Evolutionary conservation across 805 yeast genomes (phyloP).

Genomic region (Saturnispora kantuleensis): DNA sequence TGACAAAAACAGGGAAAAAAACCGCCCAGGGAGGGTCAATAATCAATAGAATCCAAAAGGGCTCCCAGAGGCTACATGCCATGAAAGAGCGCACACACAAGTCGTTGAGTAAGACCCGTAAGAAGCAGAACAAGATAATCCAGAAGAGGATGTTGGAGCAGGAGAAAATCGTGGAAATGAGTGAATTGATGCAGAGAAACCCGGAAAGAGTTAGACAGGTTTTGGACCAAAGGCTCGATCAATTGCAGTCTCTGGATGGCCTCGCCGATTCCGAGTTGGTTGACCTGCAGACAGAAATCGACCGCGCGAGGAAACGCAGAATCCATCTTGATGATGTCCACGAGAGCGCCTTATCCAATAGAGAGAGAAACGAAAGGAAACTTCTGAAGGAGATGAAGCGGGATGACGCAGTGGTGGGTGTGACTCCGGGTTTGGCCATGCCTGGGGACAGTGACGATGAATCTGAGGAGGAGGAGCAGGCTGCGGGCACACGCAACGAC

Average conservation of each 20-base stretch:
- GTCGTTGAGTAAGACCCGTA: too few relatives aligned
- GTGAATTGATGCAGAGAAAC: conserved; percentile 24
- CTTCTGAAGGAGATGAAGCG: conserved; percentile 33
- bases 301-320: conserved; percentile 32
- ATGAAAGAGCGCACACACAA: conserved; percentile 12
- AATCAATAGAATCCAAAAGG: conserved; percentile 18
- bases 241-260: conserved; percentile 27
- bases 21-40: conserved; percentile 15
- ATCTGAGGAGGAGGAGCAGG: conserved; percentile 17
- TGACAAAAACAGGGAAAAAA: conserved; percentile 4
- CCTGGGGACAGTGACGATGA: conserved; percentile 56
- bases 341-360: conserved; percentile 5
- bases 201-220: conserved; percentile 7
- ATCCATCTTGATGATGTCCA: conserved; percentile 4
- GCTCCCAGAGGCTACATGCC: conserved; percentile 7
- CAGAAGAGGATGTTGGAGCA: conserved; percentile 10
- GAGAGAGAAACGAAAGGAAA: conserved; percentile 25
- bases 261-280: conserved; percentile 32
- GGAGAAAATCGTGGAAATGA: conserved; percentile 18
- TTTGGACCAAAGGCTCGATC: conserved; percentile 12
- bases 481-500: background rate
- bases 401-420: conserved; percentile 46
- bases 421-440: conserved; percentile 83
- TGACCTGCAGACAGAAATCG: conserved; percentile 33
- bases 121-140: conserved; percentile 12